phyloP scores from a whole-genome alignment of 2,329 filamentous ascomycete species.

The Neocatenulostroma microsporum region DNA sequence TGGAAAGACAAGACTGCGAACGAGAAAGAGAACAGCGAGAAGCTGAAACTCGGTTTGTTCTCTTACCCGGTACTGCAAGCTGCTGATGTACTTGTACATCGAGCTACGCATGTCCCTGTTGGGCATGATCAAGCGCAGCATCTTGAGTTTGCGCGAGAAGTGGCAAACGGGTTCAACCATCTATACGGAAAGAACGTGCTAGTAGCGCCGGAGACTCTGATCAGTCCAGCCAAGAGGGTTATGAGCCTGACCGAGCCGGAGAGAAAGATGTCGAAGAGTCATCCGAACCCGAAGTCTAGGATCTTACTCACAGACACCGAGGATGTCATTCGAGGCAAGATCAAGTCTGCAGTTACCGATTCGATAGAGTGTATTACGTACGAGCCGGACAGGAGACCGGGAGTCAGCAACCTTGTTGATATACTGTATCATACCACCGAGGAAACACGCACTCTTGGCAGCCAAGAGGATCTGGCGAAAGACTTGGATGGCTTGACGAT shows the following conservation, averaged over 20 bases:
- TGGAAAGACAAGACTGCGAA: slow-evolving; percentile 65
- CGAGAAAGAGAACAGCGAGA: slow-evolving; percentile 35
- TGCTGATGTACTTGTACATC: slow-evolving; percentile 83
- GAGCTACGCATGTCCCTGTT: slow-evolving; percentile 88
- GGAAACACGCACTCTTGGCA: slow-evolving; percentile 30
- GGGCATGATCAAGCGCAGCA: slow-evolving; percentile 95
- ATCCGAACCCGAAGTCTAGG: slow-evolving; percentile 60
- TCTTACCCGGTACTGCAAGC: slow-evolving; percentile 95
- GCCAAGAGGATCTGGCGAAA: slow-evolving; percentile 40
- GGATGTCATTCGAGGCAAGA: slow-evolving; percentile 58
- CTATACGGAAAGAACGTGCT: slow-evolving; percentile 55
- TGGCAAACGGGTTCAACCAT: slow-evolving; percentile 80
- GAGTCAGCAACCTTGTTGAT: slow-evolving; percentile 79
- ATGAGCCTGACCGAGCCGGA: slow-evolving; percentile 78
- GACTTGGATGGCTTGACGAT: slow-evolving; percentile 43
- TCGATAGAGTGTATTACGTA: slow-evolving; percentile 61
- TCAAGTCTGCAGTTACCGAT: slow-evolving; percentile 71
- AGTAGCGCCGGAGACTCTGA: slow-evolving; percentile 59
- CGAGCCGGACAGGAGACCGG: slow-evolving; percentile 61
- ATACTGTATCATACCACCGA: slow-evolving; percentile 57
- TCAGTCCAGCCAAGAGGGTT: slow-evolving; percentile 73
- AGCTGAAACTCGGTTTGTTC: slow-evolving; percentile 80
- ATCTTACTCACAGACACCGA: slow-evolving; percentile 72
- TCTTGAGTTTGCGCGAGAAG: slow-evolving; percentile 82
- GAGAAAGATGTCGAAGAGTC: slow-evolving; percentile 93